A percentile compares a stretch with the other conserved stretches of the same genome.
These are phyloP conservation scores for Colletotrichum musae DNA, from an alignment of 2,329 filamentous ascomycete species.

Conservation along the genomic window DNA sequence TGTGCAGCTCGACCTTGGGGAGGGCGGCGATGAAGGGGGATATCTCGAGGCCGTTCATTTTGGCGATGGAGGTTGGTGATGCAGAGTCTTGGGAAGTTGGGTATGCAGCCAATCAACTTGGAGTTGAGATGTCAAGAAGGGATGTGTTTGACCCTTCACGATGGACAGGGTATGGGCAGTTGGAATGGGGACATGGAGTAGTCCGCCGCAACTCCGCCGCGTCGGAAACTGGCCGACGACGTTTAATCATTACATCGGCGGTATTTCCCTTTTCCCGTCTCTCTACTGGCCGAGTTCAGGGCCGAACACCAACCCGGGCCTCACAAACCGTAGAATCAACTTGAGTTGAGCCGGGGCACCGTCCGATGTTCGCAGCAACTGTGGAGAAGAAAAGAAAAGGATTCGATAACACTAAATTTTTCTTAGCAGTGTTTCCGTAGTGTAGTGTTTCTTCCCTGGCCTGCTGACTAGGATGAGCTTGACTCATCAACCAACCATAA, in stretches of 20 bases:
- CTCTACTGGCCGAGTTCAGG: not conserved
- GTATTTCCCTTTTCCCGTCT: not conserved
- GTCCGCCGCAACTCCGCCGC: not conserved
- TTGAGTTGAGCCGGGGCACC: too few species aligned
- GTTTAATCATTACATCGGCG: not conserved
- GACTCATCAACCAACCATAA: not conserved
- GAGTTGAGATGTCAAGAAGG: too few species aligned
- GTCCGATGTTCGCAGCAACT: not conserved
- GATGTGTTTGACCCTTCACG: too few species aligned
- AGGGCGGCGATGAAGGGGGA: constrained; percentile 71
- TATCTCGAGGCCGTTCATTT: constrained; percentile 49
- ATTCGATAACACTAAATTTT: not conserved
- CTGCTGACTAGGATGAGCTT: not conserved
- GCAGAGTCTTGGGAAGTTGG: not conserved
- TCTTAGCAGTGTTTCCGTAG: too few species aligned
- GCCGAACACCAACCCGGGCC: too few species aligned
- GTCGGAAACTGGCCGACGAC: constrained; percentile 19
- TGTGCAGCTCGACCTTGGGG: constrained; percentile 86
- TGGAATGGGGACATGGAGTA: not conserved
- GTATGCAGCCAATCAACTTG: not conserved
- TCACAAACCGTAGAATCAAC: too few species aligned
- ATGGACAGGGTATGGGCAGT: not conserved
- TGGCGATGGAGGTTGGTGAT: not conserved
- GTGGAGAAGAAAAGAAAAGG: not conserved
- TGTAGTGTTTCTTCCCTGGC: not conserved